Base-by-base conservation (phyloP, 345 rosid genomes). In the Luvunga scandens region DNA sequence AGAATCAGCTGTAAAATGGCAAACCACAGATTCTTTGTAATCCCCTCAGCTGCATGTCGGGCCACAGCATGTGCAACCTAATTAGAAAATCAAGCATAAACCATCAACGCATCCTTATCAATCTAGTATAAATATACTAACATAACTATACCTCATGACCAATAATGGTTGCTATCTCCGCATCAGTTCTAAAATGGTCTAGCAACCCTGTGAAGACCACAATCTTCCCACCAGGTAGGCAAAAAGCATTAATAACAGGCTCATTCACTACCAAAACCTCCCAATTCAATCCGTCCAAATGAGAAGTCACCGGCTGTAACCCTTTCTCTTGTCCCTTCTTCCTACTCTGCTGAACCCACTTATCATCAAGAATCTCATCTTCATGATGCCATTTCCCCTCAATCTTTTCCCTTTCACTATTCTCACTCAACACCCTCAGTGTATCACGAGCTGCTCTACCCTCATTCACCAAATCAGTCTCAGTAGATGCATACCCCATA, bases 31-130 rank as follows among this genome's bases (percentile, higher is more conserved):
- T 91, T 90, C 88, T 88, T 94, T 18, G 99, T 89, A 63, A 94
- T 75, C 27, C 76, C 72, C 81, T 96, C 98, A 0, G 98, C 97
- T 59, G 73, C 69, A 87, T 96, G 99, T 81, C 98, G 82, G 10
- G 95, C 98, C 80, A 96, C 97, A 2, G 91, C 95, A 89, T 94
- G 98, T 24, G 89, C 99, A 78, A 96, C 92, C 99, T 96, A 84
- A 55, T 70, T 42, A 19, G 50, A 77, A 67, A 75, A 59, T 60
- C 57, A 78, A 71, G 66, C 75, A 84, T 39, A 77, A 30, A 70
- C 5, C 42, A 16, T 33, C 42, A 65, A 34, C 10, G 7, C 9
- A 66, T 22, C 69, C 69, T 42, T 33, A 31, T 65, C 42, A 75
- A 25, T 24, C 31, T 18, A 71, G 12, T 42, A 25, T 42, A 55